Base-by-base conservation (phyloP, 2,329 filamentous ascomycete species). In the Penicillium sumatraense region DNA sequence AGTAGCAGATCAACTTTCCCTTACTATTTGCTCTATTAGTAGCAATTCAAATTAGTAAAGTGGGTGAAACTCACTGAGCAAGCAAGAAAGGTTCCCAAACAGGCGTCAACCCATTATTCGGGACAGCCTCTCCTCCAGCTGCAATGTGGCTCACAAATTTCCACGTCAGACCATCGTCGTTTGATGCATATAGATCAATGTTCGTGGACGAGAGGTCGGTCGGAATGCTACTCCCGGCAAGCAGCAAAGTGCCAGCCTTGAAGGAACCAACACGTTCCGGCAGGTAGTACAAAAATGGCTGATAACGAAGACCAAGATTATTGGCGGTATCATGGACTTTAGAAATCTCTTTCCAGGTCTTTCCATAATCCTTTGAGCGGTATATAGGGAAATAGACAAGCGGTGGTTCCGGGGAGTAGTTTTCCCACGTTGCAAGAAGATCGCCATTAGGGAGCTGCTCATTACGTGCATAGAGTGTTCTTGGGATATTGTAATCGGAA, bases 71-170 rank as follows among this genome's bases (percentile, higher is more conserved):
- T 41, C 62, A 70, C 65, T 86, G 80, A 41, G 81, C 76, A 53
- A 85, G 67, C 38, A 90, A 72, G 69, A 88, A 89, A 0, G 88
- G 88, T 69, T 91, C 89, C 88, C 88, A 91, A 18, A 91, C 84
- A 0, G 87, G 86, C 0, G 86, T 88, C 33, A 85, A 69, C 1
- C 85, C 87, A 64, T 90, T 89, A 65, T 84, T 80, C 3, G 87
- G 83, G 0, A 76, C 64, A 2, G 87, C 86, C 44, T 79, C 78
- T n/a, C 86, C 86, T 29, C 88, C 88, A 1, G 77, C 74, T 1
- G 87, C 87, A 41, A 90, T 82, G 60, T 85, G 81, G 55, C 83
- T 86, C 49, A 89, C 81, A 61, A 89, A 90, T 24, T 83, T 74
- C 88, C 88, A 91, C 1, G 81, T 86, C 29, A 72, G 63, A 6